phyloP scores from a whole-genome alignment of 2,329 filamentous ascomycete genomes.

The Helotiales sp. region DNA sequence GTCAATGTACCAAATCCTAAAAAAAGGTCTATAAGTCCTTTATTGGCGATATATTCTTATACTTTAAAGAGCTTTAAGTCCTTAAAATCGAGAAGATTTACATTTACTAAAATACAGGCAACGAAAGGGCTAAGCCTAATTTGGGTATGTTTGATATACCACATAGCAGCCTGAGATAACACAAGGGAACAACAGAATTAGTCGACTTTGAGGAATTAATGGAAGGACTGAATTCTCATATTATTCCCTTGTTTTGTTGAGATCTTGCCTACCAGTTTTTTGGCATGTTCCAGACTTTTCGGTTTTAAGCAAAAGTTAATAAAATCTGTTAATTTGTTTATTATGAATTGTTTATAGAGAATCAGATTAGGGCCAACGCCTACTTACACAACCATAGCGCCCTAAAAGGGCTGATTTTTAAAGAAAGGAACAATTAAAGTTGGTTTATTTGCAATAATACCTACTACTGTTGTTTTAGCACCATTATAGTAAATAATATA shows the following conservation, averaged over 20 bases:
- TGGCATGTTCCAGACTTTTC: conserved; percentile 60
- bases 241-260: conserved; percentile 67
- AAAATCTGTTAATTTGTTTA: conserved; percentile 67
- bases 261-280: conserved; percentile 61
- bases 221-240: conserved; percentile 69
- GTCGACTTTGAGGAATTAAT: conserved; percentile 69
- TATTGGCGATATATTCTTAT: conserved; percentile 75
- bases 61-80: conserved; percentile 70
- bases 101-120: conserved; percentile 69
- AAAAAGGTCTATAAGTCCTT: conserved; percentile 79
- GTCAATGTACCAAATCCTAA: conserved; percentile 77
- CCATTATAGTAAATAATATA: conserved; percentile 87
- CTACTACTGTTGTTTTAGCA: conserved; percentile 84
- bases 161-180: conserved; percentile 72
- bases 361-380: conserved; percentile 75
- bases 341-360: conserved; percentile 69
- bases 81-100: conserved; percentile 67
- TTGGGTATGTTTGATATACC: conserved; percentile 72
- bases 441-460: conserved; percentile 78
- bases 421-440: conserved; percentile 88
- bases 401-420: conserved; percentile 85
- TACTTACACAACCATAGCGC: conserved; percentile 73
- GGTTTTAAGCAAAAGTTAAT: conserved; percentile 65
- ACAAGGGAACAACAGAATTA: conserved; percentile 71
- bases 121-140: conserved; percentile 73